phyloP scores from a whole-genome alignment of 164 flowering plant genomes.

The Aristolochia californica region DNA sequence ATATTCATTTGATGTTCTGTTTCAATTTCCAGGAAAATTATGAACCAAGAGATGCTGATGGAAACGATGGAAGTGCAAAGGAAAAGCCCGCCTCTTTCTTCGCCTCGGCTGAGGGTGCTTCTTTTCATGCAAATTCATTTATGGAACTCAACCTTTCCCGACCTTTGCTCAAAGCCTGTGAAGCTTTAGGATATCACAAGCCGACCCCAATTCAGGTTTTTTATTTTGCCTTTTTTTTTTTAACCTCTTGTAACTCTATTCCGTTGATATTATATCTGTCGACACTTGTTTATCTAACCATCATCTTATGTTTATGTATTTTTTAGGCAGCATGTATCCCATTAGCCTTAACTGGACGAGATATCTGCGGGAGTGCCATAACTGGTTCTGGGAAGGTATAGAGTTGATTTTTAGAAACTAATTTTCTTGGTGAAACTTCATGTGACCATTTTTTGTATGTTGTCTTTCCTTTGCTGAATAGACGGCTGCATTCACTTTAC shows the following conservation, averaged over 20 bases:
- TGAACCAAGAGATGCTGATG: slow-evolving; percentile 30
- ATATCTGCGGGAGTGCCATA: slow-evolving; percentile 94
- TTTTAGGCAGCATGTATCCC: slow-evolving; percentile 94
- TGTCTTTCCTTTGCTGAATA: slow-evolving; percentile 12
- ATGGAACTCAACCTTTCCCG: slow-evolving; percentile 87
- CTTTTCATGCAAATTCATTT: slow-evolving; percentile 80
- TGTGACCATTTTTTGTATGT: neutral
- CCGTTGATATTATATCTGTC: neutral
- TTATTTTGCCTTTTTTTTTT: neutral
- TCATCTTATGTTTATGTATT: neutral
- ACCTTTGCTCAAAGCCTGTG: slow-evolving; percentile 81
- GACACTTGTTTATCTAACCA: neutral
- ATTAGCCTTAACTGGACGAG: slow-evolving; percentile 72
- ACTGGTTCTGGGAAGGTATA: slow-evolving; percentile 97
- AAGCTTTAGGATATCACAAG: slow-evolving; percentile 67
- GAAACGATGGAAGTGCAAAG: slow-evolving; percentile 28
- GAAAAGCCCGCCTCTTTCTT: slow-evolving; percentile 37
- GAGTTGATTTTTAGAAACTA: neutral
- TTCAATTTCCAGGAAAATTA: slow-evolving; percentile 41
- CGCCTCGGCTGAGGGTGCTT: slow-evolving; percentile 52
- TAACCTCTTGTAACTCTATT: neutral
- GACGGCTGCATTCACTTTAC: slow-evolving; percentile 93
- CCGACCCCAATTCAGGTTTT: slow-evolving; percentile 94
- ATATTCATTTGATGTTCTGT: too few species aligned
- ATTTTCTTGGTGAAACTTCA: neutral